phyloP scores from a whole-genome alignment of 176 grass and related monocot genomes.

The Guadua angustifolia region DNA sequence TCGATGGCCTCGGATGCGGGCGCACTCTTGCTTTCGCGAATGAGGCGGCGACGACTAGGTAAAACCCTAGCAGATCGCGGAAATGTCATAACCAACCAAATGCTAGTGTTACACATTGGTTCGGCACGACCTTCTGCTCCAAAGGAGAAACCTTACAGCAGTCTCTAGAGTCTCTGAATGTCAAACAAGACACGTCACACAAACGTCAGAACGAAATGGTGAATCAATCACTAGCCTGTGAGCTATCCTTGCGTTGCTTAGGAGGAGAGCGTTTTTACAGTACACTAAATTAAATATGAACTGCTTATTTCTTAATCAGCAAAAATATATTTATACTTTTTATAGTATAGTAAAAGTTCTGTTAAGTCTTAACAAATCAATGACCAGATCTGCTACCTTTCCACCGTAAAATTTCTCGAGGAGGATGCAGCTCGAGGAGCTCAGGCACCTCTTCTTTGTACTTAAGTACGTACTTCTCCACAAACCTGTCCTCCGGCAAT shows the following conservation, averaged over 20 bases:
- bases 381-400: no score
- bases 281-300: no score
- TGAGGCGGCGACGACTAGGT: no score
- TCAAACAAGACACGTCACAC: background rate
- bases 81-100: background rate
- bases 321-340: no score
- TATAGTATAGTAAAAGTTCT: no score
- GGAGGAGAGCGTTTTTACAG: background rate
- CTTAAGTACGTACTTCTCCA: constrained; percentile 46
- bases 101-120: background rate
- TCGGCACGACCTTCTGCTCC: background rate
- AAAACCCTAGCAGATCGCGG: no score
- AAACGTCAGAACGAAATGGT: constrained; percentile 21
- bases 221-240: background rate
- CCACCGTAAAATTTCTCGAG: no score
- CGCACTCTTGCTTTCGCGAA: no score
- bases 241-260: background rate
- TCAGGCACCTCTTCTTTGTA: constrained; percentile 46
- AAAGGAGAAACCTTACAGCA: background rate
- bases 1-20: no score
- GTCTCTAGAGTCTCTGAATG: background rate
- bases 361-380: no score
- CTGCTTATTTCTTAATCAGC: no score
- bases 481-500: constrained; percentile 20
- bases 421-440: constrained; percentile 46